A percentile compares a stretch with the other conserved stretches of the same genome.
Evolutionary conservation across 2,329 filamentous ascomycete genomes (phyloP).

Genomic region (Clarireedia sp.): DNA sequence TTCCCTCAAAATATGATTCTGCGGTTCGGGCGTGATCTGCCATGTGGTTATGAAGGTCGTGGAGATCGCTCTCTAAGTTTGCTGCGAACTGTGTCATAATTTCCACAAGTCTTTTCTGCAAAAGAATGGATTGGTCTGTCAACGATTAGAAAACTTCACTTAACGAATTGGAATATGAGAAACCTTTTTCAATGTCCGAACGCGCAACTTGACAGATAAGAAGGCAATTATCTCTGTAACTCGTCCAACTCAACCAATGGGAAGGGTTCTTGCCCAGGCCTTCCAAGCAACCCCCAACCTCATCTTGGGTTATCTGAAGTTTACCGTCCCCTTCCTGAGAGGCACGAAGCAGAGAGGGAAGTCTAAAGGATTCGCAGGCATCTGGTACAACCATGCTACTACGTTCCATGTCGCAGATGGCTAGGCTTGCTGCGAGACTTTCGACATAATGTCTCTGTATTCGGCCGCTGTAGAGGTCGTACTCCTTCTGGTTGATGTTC

Average conservation of each 20-base stretch:
- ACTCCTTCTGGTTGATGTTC: slow-evolving; percentile 22
- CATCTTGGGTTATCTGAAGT: slow-evolving; percentile 21
- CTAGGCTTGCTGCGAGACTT: slow-evolving; percentile 53
- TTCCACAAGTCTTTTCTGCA: slow-evolving; percentile 24
- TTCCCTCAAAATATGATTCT: slow-evolving; percentile 21
- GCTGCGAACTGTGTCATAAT: slow-evolving; percentile 24
- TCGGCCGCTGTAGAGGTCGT: slow-evolving; percentile 24
- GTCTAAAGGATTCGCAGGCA: slow-evolving; percentile 40
- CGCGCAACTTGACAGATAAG: slow-evolving; percentile 55
- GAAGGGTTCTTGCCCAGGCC: slow-evolving; percentile 46
- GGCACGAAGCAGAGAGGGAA: slow-evolving; percentile 28
- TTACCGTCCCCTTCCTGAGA: slow-evolving; percentile 29
- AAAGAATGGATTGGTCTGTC: slow-evolving; percentile 26
- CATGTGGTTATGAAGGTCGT: slow-evolving; percentile 18
- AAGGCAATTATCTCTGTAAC: slow-evolving; percentile 51
- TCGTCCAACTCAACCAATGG: slow-evolving; percentile 58
- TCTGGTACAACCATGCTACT: slow-evolving; percentile 42
- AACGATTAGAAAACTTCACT: slow-evolving; percentile 11
- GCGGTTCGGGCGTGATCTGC: slow-evolving; percentile 14
- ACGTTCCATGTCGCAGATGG: slow-evolving; percentile 53
- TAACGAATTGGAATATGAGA: background rate
- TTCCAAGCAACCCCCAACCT: slow-evolving; percentile 43
- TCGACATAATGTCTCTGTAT: slow-evolving; percentile 41
- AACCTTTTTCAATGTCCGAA: slow-evolving; percentile 48
- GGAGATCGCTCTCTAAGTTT: slow-evolving; percentile 20